These are phyloP conservation scores for Helicocarpus griseus DNA, from an alignment of 2,329 filamentous ascomycete genomes.

Conservation along the genomic window DNA sequence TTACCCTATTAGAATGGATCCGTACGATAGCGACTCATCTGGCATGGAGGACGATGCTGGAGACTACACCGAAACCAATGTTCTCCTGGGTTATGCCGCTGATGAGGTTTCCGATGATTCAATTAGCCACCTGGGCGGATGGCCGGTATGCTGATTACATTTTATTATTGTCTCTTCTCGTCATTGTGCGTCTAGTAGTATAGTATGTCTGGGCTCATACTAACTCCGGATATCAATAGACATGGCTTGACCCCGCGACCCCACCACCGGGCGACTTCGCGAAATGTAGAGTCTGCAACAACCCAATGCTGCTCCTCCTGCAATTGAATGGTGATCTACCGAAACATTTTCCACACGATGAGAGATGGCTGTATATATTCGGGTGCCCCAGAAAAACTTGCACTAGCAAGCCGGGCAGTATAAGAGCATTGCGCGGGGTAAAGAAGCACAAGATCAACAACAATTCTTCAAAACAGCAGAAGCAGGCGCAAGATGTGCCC, in stretches of 20 bases:
- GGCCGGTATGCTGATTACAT: slow-evolving; percentile 59
- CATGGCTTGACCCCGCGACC: slow-evolving; percentile 67
- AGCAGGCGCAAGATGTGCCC: slow-evolving; percentile 13
- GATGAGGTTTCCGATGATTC: slow-evolving; percentile 69
- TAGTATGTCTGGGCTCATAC: neutral
- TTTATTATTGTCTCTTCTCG: neutral
- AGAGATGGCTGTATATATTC: slow-evolving; percentile 80
- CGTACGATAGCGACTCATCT: slow-evolving; percentile 82
- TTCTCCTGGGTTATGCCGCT: slow-evolving; percentile 81
- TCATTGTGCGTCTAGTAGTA: neutral
- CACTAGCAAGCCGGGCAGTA: slow-evolving; percentile 69
- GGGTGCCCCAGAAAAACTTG: slow-evolving; percentile 70
- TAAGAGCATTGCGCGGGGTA: slow-evolving; percentile 64
- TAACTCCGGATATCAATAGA: slow-evolving; percentile 38
- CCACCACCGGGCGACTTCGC: slow-evolving; percentile 68
- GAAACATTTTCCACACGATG: slow-evolving; percentile 74
- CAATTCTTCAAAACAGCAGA: slow-evolving; percentile 15
- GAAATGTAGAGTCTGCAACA: slow-evolving; percentile 79
- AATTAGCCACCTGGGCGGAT: slow-evolving; percentile 80
- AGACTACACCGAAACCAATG: slow-evolving; percentile 56
- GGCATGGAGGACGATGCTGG: slow-evolving; percentile 52
- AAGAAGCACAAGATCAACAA: slow-evolving; percentile 36
- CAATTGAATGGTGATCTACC: slow-evolving; percentile 88
- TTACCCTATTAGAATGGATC: slow-evolving; percentile 39
- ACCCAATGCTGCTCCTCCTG: slow-evolving; percentile 71